Evolutionary conservation across 2,329 filamentous ascomycete genomes (phyloP).

Genomic region (Hypomyces rosellus): DNA sequence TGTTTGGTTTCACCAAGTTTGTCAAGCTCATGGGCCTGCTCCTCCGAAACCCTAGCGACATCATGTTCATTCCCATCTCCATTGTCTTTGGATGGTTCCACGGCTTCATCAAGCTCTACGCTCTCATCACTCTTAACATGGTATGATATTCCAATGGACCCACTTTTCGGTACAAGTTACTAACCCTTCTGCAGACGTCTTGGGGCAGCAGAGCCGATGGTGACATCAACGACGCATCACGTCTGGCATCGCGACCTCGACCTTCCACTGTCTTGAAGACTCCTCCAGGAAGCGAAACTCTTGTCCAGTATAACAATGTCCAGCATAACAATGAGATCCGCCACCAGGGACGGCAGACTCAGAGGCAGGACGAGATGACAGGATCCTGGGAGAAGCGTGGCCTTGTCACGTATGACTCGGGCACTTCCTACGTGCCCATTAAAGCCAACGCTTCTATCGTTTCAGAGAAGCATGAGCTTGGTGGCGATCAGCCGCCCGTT

Average conservation of each 20-base stretch:
- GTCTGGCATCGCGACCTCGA: slow-evolving; percentile 49
- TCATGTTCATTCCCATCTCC: slow-evolving; percentile 75
- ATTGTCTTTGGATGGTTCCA: slow-evolving; percentile 90
- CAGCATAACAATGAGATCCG: slow-evolving; percentile 36
- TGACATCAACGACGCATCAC: slow-evolving; percentile 71
- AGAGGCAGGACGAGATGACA: slow-evolving; percentile 16
- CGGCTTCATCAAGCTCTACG: slow-evolving; percentile 85
- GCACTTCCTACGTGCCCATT: slow-evolving; percentile 29
- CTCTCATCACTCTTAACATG: slow-evolving; percentile 73
- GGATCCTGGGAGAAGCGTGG: slow-evolving; percentile 26
- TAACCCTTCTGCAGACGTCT: slow-evolving; percentile 59
- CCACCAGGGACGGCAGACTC: slow-evolving; percentile 31
- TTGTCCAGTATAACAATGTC: slow-evolving; percentile 39
- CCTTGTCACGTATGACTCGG: slow-evolving; percentile 30
- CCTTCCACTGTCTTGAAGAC: slow-evolving; percentile 36
- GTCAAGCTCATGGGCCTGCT: slow-evolving; percentile 88
- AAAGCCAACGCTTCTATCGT: slow-evolving; percentile 16
- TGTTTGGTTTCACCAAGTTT: slow-evolving; percentile 78
- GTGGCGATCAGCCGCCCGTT: slow-evolving; percentile 3
- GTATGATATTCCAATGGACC: slow-evolving; percentile 45
- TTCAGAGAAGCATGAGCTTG: not conserved
- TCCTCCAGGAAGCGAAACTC: slow-evolving; percentile 36
- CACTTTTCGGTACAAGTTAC: not conserved
- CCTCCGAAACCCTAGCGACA: slow-evolving; percentile 72
- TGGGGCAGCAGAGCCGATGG: slow-evolving; percentile 93